These are phyloP conservation scores for Rugonectria rugulosa DNA, from an alignment of 2,329 filamentous ascomycete species.

Conservation along the genomic window DNA sequence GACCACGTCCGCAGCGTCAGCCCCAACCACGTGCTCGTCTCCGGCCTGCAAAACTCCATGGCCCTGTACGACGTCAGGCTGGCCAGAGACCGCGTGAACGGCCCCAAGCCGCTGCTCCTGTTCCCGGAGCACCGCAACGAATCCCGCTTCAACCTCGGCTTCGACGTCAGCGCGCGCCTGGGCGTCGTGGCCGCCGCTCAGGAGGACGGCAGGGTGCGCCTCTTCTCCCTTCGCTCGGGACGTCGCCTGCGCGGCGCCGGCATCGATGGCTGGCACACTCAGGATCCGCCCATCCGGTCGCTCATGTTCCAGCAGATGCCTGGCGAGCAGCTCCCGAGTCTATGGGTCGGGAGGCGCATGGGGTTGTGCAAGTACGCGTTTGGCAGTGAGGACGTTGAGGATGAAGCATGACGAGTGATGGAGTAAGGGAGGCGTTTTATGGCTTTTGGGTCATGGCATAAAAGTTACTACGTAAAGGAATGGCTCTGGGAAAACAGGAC, in stretches of 20 bases:
- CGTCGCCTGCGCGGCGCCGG: constrained; percentile 41
- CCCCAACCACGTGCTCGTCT: constrained; percentile 59
- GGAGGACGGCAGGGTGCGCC: constrained; percentile 54
- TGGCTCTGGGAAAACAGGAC: too few relatives aligned
- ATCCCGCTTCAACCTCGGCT: constrained; percentile 57
- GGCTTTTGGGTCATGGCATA: too few relatives aligned
- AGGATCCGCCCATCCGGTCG: constrained; percentile 48
- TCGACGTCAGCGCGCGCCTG: constrained; percentile 57
- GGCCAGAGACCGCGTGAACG: constrained; percentile 26
- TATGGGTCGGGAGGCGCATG: constrained; percentile 57
- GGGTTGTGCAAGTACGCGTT: constrained; percentile 56
- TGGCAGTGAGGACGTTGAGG: constrained; percentile 41
- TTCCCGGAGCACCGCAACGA: constrained; percentile 61
- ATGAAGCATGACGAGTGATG: constrained; percentile 44
- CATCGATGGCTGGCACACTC: constrained; percentile 33
- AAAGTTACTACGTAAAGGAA: too few relatives aligned
- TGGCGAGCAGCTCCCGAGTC: constrained; percentile 52
- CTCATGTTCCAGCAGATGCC: constrained; percentile 57
- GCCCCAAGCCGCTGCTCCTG: constrained; percentile 49
- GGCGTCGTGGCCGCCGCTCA: constrained; percentile 63
- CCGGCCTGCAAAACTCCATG: constrained; percentile 59
- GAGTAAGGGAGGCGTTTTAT: background rate
- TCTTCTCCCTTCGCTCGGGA: constrained; percentile 61
- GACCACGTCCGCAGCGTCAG: constrained; percentile 60
- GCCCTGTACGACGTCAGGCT: constrained; percentile 65